These are phyloP conservation scores for Ceratobasidium sp. DNA, from an alignment of 1,284 basidiomycete species.

Conservation along the genomic window DNA sequence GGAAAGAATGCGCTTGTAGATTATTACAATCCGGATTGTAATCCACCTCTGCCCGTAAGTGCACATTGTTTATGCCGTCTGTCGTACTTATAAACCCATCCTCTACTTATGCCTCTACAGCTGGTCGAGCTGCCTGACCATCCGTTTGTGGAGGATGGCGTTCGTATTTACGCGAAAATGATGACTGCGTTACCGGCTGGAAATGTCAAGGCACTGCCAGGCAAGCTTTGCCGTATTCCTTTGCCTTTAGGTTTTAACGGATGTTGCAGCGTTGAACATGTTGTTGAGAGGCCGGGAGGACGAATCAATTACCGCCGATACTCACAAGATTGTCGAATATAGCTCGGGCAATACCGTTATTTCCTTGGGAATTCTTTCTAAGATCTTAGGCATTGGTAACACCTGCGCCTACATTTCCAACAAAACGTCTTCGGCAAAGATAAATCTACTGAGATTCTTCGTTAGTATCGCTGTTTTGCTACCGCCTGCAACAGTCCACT, in stretches of 20 bases:
- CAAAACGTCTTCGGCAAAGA: conserved; percentile 39
- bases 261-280: conserved; percentile 28
- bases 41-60: conserved; percentile 40
- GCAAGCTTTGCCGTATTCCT: not conserved
- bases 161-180: conserved; percentile 42
- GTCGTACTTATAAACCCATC: too few relatives aligned
- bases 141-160: conserved; percentile 24
- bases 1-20: conserved; percentile 38
- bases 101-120: not conserved
- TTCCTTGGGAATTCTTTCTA: conserved; percentile 30
- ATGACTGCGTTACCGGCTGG: conserved; percentile 37
- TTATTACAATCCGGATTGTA: conserved; percentile 41
- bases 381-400: conserved; percentile 22
- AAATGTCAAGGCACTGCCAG: conserved; percentile 39
- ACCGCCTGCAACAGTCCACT: not conserved
- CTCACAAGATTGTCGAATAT: conserved; percentile 33
- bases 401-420: conserved; percentile 43
- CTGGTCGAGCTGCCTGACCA: conserved; percentile 41
- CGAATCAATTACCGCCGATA: conserved; percentile 7
- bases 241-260: not conserved
- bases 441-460: conserved; percentile 41
- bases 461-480: not conserved
- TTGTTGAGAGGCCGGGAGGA: conserved; percentile 28
- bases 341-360: conserved; percentile 41
- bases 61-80: not conserved